Conservation (phyloP, 345 rosid species). For the Hypericum androsaemum region DNA sequence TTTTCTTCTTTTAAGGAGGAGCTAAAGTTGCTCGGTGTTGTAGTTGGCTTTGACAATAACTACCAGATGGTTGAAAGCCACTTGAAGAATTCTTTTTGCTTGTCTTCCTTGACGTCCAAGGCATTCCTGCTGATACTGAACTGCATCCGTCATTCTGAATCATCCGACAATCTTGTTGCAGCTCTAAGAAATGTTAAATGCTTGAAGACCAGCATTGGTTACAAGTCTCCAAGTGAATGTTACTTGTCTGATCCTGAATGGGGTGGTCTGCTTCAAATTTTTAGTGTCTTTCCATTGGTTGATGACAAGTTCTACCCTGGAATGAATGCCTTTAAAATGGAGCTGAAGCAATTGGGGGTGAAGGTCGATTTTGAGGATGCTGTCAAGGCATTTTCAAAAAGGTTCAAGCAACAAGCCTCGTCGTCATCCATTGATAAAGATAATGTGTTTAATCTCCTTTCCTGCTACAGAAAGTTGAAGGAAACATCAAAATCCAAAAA, state of each 20-base stretch:
- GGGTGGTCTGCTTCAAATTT: constrained; percentile 46
- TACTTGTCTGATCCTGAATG: constrained; percentile 45
- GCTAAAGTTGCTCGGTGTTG: no score
- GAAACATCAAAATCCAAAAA: not conserved
- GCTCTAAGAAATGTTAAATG: constrained; percentile 23
- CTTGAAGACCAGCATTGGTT: constrained; percentile 43
- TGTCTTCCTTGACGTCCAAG: no score
- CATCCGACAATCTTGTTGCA: constrained; percentile 10
- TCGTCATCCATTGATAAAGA: constrained; percentile 23
- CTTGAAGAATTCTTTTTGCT: no score
- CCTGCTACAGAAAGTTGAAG: constrained; percentile 35
- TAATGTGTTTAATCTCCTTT: constrained; percentile 26
- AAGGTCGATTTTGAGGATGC: constrained; percentile 39
- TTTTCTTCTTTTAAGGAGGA: no score
- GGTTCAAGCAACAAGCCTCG: constrained; percentile 32
- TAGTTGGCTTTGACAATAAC: no score
- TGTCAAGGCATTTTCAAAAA: constrained; percentile 19
- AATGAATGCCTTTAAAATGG: constrained; percentile 20
- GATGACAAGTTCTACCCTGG: constrained; percentile 33
- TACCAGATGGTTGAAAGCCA: no score
- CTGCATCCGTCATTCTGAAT: no score
- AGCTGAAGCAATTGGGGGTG: constrained; percentile 42
- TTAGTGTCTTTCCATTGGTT: constrained; percentile 34
- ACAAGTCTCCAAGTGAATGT: constrained; percentile 38
- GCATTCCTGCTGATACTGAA: no score